Conservation (phyloP, 345 rosid genomes). For the Zanthoxylum bungeanum region DNA sequence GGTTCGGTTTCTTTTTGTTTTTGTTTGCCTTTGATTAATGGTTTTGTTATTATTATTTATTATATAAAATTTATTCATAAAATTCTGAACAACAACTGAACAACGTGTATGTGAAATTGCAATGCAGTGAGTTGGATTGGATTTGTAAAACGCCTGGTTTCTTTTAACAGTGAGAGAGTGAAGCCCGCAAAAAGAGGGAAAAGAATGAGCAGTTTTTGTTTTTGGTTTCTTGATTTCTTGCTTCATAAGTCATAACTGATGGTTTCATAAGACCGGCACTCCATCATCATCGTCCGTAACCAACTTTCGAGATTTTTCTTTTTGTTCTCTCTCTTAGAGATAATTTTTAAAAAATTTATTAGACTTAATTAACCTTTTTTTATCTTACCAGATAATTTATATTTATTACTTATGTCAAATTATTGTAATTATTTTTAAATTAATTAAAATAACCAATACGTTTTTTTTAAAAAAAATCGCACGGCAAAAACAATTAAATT, state of each 20-base stretch:
- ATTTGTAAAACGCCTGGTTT: background rate
- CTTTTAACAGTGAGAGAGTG: background rate
- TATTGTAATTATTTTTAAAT: too few relatives aligned
- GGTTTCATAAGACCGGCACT: background rate
- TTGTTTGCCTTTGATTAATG: background rate
- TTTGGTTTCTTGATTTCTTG: slow-evolving; percentile 7
- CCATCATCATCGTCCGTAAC: background rate
- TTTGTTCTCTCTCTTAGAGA: background rate
- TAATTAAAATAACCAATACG: too few relatives aligned
- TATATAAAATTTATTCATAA: background rate
- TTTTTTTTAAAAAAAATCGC: too few relatives aligned
- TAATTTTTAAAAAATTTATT: too few relatives aligned
- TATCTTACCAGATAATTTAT: background rate
- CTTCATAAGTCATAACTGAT: background rate
- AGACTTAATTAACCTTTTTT: background rate
- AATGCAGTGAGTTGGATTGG: background rate
- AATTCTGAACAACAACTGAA: background rate
- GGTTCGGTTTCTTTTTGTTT: background rate
- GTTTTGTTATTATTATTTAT: background rate
- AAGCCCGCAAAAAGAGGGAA: background rate
- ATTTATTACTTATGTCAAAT: background rate
- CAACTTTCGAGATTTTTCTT: background rate
- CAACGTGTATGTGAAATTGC: background rate
- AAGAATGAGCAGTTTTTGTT: background rate
- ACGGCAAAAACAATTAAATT: too few relatives aligned